A percentile compares a stretch with the other conserved stretches of the same genome.
These are phyloP conservation scores for Priceomyces medius DNA, from an alignment of 805 yeast species.

Conservation along the genomic window DNA sequence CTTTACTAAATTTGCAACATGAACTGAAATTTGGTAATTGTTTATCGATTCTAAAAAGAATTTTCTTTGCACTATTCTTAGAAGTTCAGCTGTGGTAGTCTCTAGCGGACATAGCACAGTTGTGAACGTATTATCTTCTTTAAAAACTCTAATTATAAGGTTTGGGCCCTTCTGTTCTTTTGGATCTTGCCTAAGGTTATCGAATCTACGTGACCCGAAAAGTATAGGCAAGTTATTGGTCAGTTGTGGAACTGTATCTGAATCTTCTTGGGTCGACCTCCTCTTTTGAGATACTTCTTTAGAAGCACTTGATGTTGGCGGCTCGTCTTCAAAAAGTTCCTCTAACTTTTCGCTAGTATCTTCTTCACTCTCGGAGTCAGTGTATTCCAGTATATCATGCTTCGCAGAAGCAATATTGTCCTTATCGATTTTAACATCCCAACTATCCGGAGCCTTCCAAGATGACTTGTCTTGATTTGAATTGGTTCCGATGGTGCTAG, in stretches of 20 bases:
- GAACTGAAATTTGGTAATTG: constrained; percentile 72
- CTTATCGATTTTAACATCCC: constrained; percentile 41
- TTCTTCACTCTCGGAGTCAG: constrained; percentile 17
- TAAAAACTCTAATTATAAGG: constrained; percentile 68
- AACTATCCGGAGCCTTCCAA: constrained; percentile 50
- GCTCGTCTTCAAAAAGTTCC: neutral
- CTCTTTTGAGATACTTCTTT: neutral
- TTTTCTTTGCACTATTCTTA: constrained; percentile 71
- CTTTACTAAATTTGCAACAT: constrained; percentile 74
- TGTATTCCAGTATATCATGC: constrained; percentile 11
- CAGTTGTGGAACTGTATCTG: neutral
- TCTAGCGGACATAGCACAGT: constrained; percentile 78
- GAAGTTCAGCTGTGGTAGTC: constrained; percentile 72
- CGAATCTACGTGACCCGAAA: constrained; percentile 28
- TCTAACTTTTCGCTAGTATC: constrained; percentile 6
- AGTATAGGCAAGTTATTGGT: constrained; percentile 26
- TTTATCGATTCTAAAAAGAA: constrained; percentile 68
- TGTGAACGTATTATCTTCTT: constrained; percentile 81
- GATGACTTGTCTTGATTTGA: constrained; percentile 2
- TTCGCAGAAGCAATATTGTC: constrained; percentile 4
- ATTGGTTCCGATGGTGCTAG: neutral
- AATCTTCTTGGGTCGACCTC: constrained; percentile 3
- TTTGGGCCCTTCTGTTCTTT: constrained; percentile 28
- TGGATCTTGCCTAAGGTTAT: constrained; percentile 14
- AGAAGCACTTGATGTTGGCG: neutral